These are phyloP conservation scores for Scedosporium minutisporum DNA, from an alignment of 2,329 filamentous ascomycete species.

Conservation along the genomic window DNA sequence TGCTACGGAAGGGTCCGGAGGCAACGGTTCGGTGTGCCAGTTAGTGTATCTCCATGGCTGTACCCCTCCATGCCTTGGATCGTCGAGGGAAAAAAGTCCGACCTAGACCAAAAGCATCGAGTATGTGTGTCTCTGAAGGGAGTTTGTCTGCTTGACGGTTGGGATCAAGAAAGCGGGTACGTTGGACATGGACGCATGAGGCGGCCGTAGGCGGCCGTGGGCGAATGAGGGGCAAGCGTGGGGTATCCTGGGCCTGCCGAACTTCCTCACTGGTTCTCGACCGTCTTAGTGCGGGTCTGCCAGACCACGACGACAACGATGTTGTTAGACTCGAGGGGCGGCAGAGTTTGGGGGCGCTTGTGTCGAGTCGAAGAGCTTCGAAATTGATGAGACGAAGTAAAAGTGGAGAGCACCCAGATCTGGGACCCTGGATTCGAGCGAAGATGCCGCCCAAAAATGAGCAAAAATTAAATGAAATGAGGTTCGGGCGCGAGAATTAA, in stretches of 20 bases:
- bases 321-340: too few relatives aligned
- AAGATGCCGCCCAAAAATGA: too few relatives aligned
- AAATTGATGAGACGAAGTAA: too few relatives aligned
- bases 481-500: too few relatives aligned
- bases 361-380: too few relatives aligned
- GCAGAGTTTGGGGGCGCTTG: too few relatives aligned
- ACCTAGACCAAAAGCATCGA: neutral
- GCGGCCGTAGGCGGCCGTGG: neutral
- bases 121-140: neutral
- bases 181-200: conserved; percentile 1
- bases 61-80: too few relatives aligned
- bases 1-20: neutral
- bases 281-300: neutral
- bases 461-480: too few relatives aligned
- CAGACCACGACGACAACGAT: neutral
- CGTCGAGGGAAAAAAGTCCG: too few relatives aligned
- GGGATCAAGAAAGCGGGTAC: neutral
- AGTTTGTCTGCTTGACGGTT: neutral
- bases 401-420: too few relatives aligned
- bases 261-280: neutral
- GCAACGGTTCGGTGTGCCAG: neutral
- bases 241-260: neutral
- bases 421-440: too few relatives aligned
- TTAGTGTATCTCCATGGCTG: too few relatives aligned
- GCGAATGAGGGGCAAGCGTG: conserved; percentile 1